Conservation (phyloP, 306 rosid species). For the Leucaena leucocephala region DNA sequence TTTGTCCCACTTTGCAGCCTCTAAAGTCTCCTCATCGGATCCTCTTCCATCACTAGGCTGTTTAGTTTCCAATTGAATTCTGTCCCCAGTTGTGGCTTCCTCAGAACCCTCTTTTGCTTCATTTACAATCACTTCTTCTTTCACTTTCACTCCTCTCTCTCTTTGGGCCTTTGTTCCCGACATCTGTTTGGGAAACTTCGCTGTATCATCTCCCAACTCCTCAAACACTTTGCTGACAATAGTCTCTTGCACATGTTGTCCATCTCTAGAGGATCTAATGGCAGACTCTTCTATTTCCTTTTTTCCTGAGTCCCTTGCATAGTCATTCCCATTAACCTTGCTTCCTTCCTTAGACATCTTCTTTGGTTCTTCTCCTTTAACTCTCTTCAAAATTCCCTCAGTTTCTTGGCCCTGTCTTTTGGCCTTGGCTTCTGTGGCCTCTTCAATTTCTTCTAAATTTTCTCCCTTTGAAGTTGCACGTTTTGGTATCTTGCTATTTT, state of each 20-base stretch:
- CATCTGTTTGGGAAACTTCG: not conserved
- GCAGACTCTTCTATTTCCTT: conserved; percentile 10
- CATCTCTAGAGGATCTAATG: not conserved
- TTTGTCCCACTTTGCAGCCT: conserved; percentile 5
- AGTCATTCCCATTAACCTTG: not conserved
- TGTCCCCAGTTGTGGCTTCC: not conserved
- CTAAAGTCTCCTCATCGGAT: conserved; percentile 8
- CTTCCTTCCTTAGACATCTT: not conserved
- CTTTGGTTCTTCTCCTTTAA: not conserved
- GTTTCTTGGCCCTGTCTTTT: conserved; percentile 2
- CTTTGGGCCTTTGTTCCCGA: not conserved
- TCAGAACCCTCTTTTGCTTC: conserved; percentile 22
- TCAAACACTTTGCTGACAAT: conserved; percentile 7
- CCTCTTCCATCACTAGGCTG: conserved; percentile 5
- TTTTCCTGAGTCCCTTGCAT: not conserved
- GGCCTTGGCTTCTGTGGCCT: not conserved
- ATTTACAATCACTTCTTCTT: not conserved
- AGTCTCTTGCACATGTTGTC: not conserved
- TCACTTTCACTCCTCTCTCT: not conserved
- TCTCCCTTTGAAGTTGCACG: not conserved
- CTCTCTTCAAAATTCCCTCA: conserved; percentile 16
- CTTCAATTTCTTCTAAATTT: not conserved
- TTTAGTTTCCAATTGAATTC: conserved; percentile 23
- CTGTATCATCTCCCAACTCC: not conserved
- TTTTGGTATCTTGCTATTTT: not conserved